These are phyloP conservation scores for Hymenotorrendiella dingleyae DNA, from an alignment of 2,329 filamentous ascomycete species.

Conservation along the genomic window DNA sequence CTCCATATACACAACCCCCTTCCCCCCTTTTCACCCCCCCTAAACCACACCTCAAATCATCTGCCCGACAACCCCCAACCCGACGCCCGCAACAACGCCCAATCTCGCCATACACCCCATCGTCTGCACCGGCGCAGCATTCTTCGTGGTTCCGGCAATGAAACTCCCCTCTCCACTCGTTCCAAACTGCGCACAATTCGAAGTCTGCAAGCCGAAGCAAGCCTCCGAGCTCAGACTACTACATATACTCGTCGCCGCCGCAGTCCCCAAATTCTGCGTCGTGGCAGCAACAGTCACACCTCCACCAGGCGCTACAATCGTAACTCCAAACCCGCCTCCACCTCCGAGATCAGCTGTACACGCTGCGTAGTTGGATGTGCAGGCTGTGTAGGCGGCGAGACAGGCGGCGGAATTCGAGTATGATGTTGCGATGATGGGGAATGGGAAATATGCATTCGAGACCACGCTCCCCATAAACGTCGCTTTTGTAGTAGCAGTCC, in stretches of 20 bases:
- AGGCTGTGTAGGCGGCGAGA: constrained; percentile 44
- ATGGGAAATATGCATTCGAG: constrained; percentile 52
- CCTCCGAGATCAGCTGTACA: constrained; percentile 46
- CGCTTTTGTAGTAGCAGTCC: constrained; percentile 14
- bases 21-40: not conserved
- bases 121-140: constrained; percentile 20
- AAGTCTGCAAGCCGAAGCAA: constrained; percentile 35
- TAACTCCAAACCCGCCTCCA: constrained; percentile 43
- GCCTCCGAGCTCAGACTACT: constrained; percentile 48
- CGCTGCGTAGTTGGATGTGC: constrained; percentile 46
- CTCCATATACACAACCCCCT: not conserved
- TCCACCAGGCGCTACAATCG: constrained; percentile 48
- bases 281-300: constrained; percentile 46
- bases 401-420: constrained; percentile 48
- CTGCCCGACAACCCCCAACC: constrained; percentile 22
- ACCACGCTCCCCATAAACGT: constrained; percentile 38
- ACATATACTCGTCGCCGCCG: constrained; percentile 48
- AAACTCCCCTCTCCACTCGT: constrained; percentile 8
- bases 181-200: constrained; percentile 26
- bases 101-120: constrained; percentile 20
- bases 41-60: constrained; percentile 8
- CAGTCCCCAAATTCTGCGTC: constrained; percentile 34
- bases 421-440: constrained; percentile 49
- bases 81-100: constrained; percentile 22
- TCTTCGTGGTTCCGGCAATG: constrained; percentile 16